Evolutionary conservation across 768 basidiomycete genomes (phyloP).

Genomic region (Hygrocybe coccinea): DNA sequence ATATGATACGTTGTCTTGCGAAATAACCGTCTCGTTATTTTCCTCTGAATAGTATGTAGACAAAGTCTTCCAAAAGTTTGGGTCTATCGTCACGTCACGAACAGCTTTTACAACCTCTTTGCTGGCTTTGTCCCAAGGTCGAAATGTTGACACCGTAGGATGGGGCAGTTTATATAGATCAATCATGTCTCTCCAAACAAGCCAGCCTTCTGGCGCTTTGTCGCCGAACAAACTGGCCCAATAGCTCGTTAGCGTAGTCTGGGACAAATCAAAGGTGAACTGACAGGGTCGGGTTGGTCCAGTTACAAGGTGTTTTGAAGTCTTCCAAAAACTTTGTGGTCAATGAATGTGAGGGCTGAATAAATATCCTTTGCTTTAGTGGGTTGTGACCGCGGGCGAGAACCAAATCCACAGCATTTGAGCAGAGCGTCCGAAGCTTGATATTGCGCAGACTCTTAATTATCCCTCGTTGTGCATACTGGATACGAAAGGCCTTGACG

Average conservation of each 20-base stretch:
- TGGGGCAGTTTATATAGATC: constrained; percentile 47
- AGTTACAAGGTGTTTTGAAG: constrained; percentile 47
- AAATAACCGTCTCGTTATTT: constrained; percentile 59
- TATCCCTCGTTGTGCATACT: constrained; percentile 70
- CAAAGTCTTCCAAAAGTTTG: constrained; percentile 64
- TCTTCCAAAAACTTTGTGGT: constrained; percentile 52
- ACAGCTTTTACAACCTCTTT: constrained; percentile 47
- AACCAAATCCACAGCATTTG: constrained; percentile 51
- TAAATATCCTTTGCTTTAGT: constrained; percentile 46
- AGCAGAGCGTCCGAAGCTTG: constrained; percentile 73
- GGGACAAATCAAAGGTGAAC: constrained; percentile 22
- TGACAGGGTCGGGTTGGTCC: constrained; percentile 41
- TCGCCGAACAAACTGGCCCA: constrained; percentile 48
- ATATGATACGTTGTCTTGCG: constrained; percentile 65
- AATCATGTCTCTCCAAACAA: constrained; percentile 52
- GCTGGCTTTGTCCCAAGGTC: constrained; percentile 56
- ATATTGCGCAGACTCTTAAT: constrained; percentile 75
- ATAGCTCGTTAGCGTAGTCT: constrained; percentile 4
- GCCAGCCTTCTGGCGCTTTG: constrained; percentile 58
- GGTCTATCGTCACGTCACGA: constrained; percentile 41
- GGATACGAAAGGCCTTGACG: constrained; percentile 4
- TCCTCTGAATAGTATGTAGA: constrained; percentile 73
- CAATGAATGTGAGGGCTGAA: constrained; percentile 47
- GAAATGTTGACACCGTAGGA: constrained; percentile 44
- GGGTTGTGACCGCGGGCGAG: constrained; percentile 64